Evolutionary conservation across 2,329 filamentous ascomycete species (phyloP), one percentile per base, ranked within the genome.

Genomic region (Aureobasidium sp.): DNA sequence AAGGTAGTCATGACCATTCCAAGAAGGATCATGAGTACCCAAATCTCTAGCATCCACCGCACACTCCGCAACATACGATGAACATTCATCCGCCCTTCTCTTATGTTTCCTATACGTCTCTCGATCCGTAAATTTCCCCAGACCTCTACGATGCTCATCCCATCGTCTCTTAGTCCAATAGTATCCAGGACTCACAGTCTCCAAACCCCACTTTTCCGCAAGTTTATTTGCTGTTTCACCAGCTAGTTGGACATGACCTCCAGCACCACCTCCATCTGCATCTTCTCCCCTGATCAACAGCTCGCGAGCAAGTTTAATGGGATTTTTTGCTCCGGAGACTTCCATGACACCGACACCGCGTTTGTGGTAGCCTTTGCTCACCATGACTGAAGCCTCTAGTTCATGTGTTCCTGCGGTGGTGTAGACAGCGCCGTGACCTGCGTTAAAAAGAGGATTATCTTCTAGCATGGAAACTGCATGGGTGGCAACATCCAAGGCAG

Each of bases 331-430:
- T 45, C 80, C 83, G 6, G 80, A 81, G 14, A 96, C 73, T 3
- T 90, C 83, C 76, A 89, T 89, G 6, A 91, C 85, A 3, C 89
- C 90, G 0, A 90, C 88, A 16, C 86, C 90, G 39, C 90, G 83
- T 78, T 96, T 96, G 44, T 84, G 81, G 61, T 79, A 78, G 0
- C 87, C 88, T 32, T 81, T 80, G 2, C 87, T 89, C 0, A 95
- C 88, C 91, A 96, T 96, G 57, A 96, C 83, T 9, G 85, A 89
- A 1, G 90, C 89, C 75, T 96, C 91, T 64, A 96, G 85, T 76
- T 96, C 89, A 72, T 92, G 91, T 64, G 86, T 82, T 21, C 91
- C 92, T 66, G 88, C 86, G 54, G 86, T 84, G 0, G 90, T 96
- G 74, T 95, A 96, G 25, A 96, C 91, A 57, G 91, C 89, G 59